Evolutionary conservation across 108 stramenopile genomes (phyloP).

Genomic region (Discostella stelligeroides): DNA sequence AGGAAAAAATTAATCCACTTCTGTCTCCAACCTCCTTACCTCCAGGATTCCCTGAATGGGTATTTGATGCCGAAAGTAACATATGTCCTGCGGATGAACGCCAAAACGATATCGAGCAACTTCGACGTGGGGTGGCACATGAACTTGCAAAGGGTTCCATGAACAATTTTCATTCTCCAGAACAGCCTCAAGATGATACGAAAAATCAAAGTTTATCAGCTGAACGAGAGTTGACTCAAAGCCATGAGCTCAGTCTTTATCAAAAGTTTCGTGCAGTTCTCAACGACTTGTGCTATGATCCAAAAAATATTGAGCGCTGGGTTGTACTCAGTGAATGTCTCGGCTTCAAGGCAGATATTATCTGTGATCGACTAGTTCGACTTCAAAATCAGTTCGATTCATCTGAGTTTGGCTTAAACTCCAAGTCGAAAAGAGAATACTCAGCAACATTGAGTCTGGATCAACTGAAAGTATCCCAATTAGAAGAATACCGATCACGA

Average conservation of each 20-base stretch:
- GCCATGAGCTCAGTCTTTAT: constrained; percentile 60
- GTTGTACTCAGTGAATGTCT: constrained; percentile 70
- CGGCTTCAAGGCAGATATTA: constrained; percentile 71
- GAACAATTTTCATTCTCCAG: constrained; percentile 36
- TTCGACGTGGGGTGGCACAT: constrained; percentile 56
- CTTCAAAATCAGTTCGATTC: constrained; percentile 45
- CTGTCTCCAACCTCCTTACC: constrained; percentile 13
- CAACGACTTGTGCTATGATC: constrained; percentile 70
- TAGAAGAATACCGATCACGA: constrained; percentile 32
- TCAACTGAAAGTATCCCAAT: constrained; percentile 50
- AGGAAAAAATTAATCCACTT: constrained; percentile 3
- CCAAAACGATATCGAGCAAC: constrained; percentile 26
- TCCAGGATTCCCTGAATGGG: constrained; percentile 42
- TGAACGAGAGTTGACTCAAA: constrained; percentile 52
- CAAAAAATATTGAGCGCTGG: constrained; percentile 67
- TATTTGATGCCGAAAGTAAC: constrained; percentile 22
- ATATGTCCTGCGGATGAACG: constrained; percentile 1
- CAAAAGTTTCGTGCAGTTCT: constrained; percentile 80
- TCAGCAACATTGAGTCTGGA: constrained; percentile 37
- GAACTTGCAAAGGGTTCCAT: constrained; percentile 70
- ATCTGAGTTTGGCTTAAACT: constrained; percentile 48
- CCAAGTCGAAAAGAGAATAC: constrained; percentile 9
- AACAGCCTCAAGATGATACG: constrained; percentile 19
- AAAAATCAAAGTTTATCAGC: constrained; percentile 55
- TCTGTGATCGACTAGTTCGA: constrained; percentile 70